Evolutionary conservation across 768 basidiomycete genomes (phyloP), one percentile per base, ranked within the genome.

Genomic region (Mycena latifolia): DNA sequence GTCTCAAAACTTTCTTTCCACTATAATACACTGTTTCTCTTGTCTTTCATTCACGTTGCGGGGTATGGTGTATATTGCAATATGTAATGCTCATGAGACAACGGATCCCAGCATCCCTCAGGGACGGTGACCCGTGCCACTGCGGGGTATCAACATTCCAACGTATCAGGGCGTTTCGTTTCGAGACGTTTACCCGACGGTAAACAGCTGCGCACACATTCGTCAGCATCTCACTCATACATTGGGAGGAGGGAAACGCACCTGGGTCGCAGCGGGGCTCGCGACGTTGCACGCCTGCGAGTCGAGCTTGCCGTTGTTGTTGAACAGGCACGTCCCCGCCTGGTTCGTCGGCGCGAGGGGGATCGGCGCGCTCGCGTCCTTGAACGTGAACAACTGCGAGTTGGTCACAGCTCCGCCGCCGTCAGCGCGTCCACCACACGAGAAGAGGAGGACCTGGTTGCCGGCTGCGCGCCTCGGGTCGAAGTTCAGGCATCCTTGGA

Each of bases 361-460:
- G 53, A 68, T 33, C 27, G 59, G 29, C 20, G 46, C 46, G 31
- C 39, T 60, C 31, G 20, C 51, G 12, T 55, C 61, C 25, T 56
- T 41, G 53, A 72, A 72, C 22, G 63, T 53, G 57, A 72, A 72
- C 5, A 65, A 60, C 57, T 72, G 71, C 9, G 71, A 70, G 66
- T 67, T 70, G 47, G 66, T 70, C 15, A 67, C 69, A 5, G 25
- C 5, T 20, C 69, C 69, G 11, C 69, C 39, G 33, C 72, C 72
- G 39, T 73, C 72, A 27, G 72, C 72, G 27, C 72, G 72, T 20
- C 72, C 73, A 56, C 73, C 73, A 55, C 73, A 74, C 11, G 73
- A 72, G 69, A 74, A 74, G 27, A 74, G 66, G 29, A 74, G 29
- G 39, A 74, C 71, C 53, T 72, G 71, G 63, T 74, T 63, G 15